Conservation (phyloP, 768 basidiomycete species). For the Suillus paluster region DNA sequence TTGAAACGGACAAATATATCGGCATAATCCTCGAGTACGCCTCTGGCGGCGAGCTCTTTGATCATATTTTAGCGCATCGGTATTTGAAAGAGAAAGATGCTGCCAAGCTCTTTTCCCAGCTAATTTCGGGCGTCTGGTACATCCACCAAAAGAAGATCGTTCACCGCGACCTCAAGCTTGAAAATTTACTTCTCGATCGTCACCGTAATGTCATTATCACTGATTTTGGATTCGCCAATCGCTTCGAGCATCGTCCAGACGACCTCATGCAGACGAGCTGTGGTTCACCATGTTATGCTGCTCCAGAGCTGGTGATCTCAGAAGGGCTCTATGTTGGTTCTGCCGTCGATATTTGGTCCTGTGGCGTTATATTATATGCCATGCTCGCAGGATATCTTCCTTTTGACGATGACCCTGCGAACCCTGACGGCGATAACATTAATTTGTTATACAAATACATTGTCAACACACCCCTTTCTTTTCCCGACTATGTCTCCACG, state of each 20-base stretch:
- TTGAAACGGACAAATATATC: conserved; percentile 99
- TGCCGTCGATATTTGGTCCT: conserved; percentile 98
- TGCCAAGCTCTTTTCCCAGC: conserved; percentile 94
- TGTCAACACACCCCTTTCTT: conserved; percentile 93
- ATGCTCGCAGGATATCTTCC: conserved; percentile 99
- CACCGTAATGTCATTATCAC: conserved; percentile 99
- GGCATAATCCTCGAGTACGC: conserved; percentile 99
- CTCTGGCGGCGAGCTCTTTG: conserved; percentile 97
- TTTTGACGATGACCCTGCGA: conserved; percentile 98
- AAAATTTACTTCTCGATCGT: conserved; percentile 96
- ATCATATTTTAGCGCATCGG: conserved; percentile 97
- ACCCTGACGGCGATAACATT: conserved; percentile 99
- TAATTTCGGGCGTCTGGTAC: conserved; percentile 98
- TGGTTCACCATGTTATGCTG: conserved; percentile 97
- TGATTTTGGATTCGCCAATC: conserved; percentile 98
- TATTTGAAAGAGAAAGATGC: conserved; percentile 96
- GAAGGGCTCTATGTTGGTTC: conserved; percentile 97
- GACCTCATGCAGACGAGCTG: conserved; percentile 99
- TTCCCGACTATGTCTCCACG: conserved; percentile 92
- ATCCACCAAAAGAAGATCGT: conserved; percentile 99
- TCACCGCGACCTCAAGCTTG: conserved; percentile 98
- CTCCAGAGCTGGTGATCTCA: conserved; percentile 96
- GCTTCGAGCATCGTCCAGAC: conserved; percentile 89
- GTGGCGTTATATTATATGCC: conserved; percentile 94
- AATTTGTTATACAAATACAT: conserved; percentile 99